Evolutionary conservation across 1,284 basidiomycete species (phyloP), one percentile per base, ranked within the genome.

Genomic region (Cutaneotrichosporon spelunceum): DNA sequence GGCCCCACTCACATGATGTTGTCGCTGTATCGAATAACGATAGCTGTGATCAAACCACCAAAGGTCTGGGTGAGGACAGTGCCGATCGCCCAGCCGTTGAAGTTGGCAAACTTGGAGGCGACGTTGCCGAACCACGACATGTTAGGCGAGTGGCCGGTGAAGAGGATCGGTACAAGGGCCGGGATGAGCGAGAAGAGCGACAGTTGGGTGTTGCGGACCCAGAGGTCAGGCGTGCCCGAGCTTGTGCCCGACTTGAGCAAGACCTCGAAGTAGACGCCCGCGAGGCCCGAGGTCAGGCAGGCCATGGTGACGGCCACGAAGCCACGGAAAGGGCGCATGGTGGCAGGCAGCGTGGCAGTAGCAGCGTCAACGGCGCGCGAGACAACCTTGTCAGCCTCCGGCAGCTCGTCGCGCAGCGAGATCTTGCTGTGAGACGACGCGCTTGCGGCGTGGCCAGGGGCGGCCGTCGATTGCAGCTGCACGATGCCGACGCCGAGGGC

Each of bases 191-290:
- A 95, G 81, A 97, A 98, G 62, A 93, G 83, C 26, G 93, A 96
- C 14, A 99, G 85, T 76, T 98, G 95, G 56, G 96, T 90, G 79
- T 98, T 99, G 70, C 95, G 88, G 60, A 95, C 88, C 94, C 94
- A 97, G 8, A 98, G 84, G 78, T 96, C 93, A 1, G 75, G 72
- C 21, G 70, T 63, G 13, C 64, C 57, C 1, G 64, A 61, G 23
- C 66, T 53, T 13, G 62, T 56, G 11, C 90, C 91, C 3, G 79
- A 88, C 81, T 98, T 98, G 73, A 98, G 83, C 21, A 98, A 91
- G 88, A 94, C 93, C 81, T 98, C 95, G 71, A 98, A 97, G 81
- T 98, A 98, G 29, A 97, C 95, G 14, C 95, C 94, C 0, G 95
- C 95, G n/a, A 98, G 86, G 36, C 95, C 95, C 0, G 93, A 96